phyloP scores from a whole-genome alignment of 306 rosid genomes.

The Castanea mollissima region DNA sequence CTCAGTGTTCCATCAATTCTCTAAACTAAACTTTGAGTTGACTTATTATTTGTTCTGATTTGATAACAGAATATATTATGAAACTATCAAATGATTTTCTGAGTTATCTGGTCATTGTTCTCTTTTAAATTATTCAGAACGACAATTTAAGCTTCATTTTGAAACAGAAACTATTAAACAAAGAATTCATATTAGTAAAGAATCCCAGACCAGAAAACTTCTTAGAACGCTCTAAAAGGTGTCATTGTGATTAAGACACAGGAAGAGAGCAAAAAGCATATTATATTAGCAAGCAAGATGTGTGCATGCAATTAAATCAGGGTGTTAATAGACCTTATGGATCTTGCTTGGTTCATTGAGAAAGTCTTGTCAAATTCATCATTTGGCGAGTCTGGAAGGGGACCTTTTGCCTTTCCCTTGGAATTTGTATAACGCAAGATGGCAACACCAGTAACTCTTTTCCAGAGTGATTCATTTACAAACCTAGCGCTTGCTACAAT shows the following conservation, averaged over 20 bases:
- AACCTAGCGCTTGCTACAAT: constrained; percentile 93
- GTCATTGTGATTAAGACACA: neutral
- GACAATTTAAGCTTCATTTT: neutral
- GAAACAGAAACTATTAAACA: neutral
- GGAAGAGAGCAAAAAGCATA: neutral
- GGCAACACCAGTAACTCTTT: constrained; percentile 87
- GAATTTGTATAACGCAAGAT: constrained; percentile 83
- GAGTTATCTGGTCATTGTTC: too few relatives aligned
- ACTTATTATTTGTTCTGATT: neutral
- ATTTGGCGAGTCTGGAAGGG: constrained; percentile 72
- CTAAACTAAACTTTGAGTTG: neutral
- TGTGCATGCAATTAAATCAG: neutral
- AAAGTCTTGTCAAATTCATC: constrained; percentile 88
- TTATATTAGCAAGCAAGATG: neutral
- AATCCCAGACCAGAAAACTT: neutral
- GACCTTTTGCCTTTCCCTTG: constrained; percentile 92
- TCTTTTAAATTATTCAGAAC: neutral
- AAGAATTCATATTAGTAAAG: neutral
- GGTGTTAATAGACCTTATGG: constrained; percentile 67
- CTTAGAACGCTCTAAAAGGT: neutral
- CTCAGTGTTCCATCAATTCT: neutral
- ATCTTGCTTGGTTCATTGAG: constrained; percentile 99
- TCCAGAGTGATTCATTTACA: constrained; percentile 81
- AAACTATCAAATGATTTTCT: too few relatives aligned
- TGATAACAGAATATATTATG: neutral